Conservation (phyloP, 768 basidiomycete species). For the Termitomyces sp. region DNA sequence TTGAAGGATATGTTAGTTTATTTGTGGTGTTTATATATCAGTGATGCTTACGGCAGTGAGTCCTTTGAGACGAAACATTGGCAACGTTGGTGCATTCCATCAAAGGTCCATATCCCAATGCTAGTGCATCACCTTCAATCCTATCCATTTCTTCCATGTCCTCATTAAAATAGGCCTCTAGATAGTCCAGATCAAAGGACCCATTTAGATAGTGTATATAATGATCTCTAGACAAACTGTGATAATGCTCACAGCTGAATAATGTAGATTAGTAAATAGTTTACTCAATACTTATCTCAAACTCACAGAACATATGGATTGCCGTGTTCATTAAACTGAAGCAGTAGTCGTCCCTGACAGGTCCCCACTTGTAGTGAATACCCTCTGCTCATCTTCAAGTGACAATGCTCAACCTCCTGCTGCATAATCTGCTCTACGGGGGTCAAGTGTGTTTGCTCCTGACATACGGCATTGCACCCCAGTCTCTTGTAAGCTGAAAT, state of each 20-base stretch:
- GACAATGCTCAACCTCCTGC: background rate
- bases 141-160: background rate
- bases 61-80: background rate
- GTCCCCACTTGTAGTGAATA: conserved; percentile 4
- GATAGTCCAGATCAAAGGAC: background rate
- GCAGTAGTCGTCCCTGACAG: conserved; percentile 2
- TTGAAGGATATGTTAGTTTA: too few species aligned
- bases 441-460: conserved; percentile 2
- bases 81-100: background rate
- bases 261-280: too few species aligned
- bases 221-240: background rate
- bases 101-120: background rate
- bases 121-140: background rate
- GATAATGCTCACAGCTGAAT: background rate
- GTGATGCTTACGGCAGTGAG: background rate
- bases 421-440: background rate
- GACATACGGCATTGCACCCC: background rate
- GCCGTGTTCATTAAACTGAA: background rate
- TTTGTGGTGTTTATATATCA: too few species aligned
- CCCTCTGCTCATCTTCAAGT: background rate
- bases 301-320: background rate
- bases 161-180: too few species aligned
- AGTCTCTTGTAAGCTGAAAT: conserved; percentile 3
- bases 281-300: too few species aligned
- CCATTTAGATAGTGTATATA: background rate